These are phyloP conservation scores for Pyrenophora seminiperda DNA, from an alignment of 2,329 filamentous ascomycete species.

Conservation along the genomic window DNA sequence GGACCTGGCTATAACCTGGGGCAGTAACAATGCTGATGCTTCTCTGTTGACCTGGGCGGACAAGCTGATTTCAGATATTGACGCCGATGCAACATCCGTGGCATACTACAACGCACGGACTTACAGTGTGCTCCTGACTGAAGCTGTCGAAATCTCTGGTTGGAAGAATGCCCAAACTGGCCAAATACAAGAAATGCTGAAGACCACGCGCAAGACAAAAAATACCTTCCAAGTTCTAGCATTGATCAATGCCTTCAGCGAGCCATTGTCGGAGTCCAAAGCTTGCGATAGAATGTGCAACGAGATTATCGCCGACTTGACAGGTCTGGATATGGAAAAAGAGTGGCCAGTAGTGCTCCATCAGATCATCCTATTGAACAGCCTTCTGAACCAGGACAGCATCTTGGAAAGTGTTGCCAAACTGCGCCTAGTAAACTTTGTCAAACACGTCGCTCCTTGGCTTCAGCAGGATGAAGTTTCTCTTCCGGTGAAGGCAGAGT, in stretches of 20 bases:
- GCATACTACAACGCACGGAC: constrained; percentile 53
- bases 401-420: constrained; percentile 57
- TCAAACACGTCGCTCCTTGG: constrained; percentile 78
- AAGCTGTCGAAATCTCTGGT: constrained; percentile 51
- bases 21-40: constrained; percentile 19
- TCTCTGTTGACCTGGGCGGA: constrained; percentile 35
- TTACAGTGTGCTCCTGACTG: constrained; percentile 44
- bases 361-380: constrained; percentile 60
- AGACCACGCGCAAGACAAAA: constrained; percentile 37
- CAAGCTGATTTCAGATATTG: constrained; percentile 29
- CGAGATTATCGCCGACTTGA: constrained; percentile 65
- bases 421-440: constrained; percentile 78
- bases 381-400: constrained; percentile 57
- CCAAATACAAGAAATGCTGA: constrained; percentile 45
- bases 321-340: constrained; percentile 56
- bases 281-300: constrained; percentile 61
- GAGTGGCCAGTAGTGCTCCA: constrained; percentile 53
- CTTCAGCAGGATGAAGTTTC: constrained; percentile 60
- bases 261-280: constrained; percentile 55
- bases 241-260: constrained; percentile 56
- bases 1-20: constrained; percentile 19
- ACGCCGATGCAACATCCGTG: constrained; percentile 26
- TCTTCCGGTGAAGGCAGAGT: constrained; percentile 61
- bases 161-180: constrained; percentile 45
- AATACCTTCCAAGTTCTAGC: constrained; percentile 56